Base-by-base conservation (phyloP, 2,329 filamentous ascomycete species). In the Elsinoe necatrix region DNA sequence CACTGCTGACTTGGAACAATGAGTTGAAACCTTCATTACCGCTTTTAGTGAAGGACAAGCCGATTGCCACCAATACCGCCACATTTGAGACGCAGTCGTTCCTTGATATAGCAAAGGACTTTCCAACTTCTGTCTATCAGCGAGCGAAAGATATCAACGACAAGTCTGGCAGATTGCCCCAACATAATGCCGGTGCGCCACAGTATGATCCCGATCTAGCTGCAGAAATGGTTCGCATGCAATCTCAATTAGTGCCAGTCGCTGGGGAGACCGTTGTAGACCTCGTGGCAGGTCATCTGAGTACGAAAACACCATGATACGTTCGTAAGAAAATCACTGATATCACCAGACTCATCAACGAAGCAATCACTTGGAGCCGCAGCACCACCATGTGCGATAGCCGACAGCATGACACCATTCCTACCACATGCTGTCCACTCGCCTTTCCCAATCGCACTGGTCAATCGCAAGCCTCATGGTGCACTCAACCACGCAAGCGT, bases 1-100 rank as follows among this genome's bases (percentile, higher is more conserved):
- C 85, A 0, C 67, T 90, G 37, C 76, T 90, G 6, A 85, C 83
- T 0, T 92, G 87, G 87, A 75, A 84, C 61, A 83, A 82, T 59
- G 70, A 72, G 0, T 65, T 89, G 0, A 71, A 82, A 0, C 83
- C 84, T 1, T 75, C 80, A 0, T 66, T 87, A 5, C 84, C 84
- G 68, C 69, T 2, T 60, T 65, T 11, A 68, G 66, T 1, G 69
- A 62, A 4, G 59, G 16, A 39, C 7, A 35, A 25, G 20, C 6
- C 29, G 14, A 37, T 23, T 11, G 29, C 20, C 7, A 37, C 48
- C 5, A 35, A 52, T 16, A 21, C 67, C 2, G 65, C 67, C 6
- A 66, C 66, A 0, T 71, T 69, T 34, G 60, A 67, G 5, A 63
- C 69, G 18, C 58, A 60, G 2, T 62, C 64, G 0, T 71, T 71